Base-by-base conservation (phyloP, 768 basidiomycete species). In the Boletus bicolor region DNA sequence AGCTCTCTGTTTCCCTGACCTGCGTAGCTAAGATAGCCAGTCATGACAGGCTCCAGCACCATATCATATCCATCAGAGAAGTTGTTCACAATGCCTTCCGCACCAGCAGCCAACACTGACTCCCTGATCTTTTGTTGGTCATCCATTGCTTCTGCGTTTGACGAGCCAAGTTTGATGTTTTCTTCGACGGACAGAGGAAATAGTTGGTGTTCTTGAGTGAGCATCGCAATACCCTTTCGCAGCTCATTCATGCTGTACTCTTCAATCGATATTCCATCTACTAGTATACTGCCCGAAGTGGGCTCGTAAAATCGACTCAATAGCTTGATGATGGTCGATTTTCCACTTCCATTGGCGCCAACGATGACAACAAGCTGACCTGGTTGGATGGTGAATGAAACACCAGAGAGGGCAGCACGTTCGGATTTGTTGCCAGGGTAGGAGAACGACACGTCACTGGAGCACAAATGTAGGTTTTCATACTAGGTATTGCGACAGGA, bases 371-470 rank as follows among this genome's bases (percentile, higher is more conserved):
- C 74, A 5, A 73, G 59, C 19, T 69, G 68, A 5, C 73, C 73
- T 7, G 67, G 64, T 12, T 59, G 54, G 28, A 75, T 67, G 11
- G 61, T 60, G 46, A 75, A 72, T 5, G 66, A 67, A 4, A 72
- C 62, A n/a, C 59, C 21, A 46, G 59, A 49, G 54, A 73, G 55
- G 24, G 68, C 71, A 0, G 56, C 32, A 11, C 51, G 61, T 24
- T 63, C 55, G 15, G 65, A 55, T 17, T 62, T 58, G 49, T 69
- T 70, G 21, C 73, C 77, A 0, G 82, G 82, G 59, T 86, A 86
- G 10, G 70, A 64, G 55, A 86, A 86, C 0, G 71, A 70, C 0
- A 85, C 75, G 48, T 83, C 63, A 19, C 84, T 85, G 39, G 2
- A 36, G 5, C n/a, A 11, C n/a, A 36, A 8, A n/a, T 1, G 6